Evolutionary conservation across 306 rosid genomes (phyloP).

Genomic region (Phaseolus lunatus): DNA sequence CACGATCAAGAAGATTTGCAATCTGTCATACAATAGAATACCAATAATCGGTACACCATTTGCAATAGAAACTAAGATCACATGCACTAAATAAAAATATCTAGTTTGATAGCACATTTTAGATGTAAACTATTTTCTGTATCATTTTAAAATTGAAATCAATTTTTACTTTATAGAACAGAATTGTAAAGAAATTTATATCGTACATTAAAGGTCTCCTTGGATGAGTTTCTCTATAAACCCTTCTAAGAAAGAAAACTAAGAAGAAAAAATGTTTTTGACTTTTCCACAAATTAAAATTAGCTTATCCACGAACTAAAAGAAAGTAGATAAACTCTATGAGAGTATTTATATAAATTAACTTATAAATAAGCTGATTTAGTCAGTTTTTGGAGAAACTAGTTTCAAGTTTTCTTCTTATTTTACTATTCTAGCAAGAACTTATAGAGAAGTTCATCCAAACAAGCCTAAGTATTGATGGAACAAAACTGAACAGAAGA

Average conservation of each 20-base stretch:
- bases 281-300: no score
- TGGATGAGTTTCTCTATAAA: no score
- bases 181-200: slow-evolving; percentile 8
- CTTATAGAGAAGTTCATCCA: no score
- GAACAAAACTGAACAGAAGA: slow-evolving; percentile 15
- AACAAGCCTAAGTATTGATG: background rate
- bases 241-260: no score
- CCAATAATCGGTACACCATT: slow-evolving; percentile 20
- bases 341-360: no score
- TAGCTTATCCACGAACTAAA: no score
- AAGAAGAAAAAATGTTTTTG: no score
- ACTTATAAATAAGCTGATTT: no score
- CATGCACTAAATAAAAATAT: slow-evolving; percentile 21
- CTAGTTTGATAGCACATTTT: slow-evolving; percentile 2
- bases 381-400: no score
- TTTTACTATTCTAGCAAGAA: no score
- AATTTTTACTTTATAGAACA: background rate
- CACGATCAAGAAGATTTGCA: slow-evolving; percentile 78
- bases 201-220: background rate
- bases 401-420: no score
- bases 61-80: slow-evolving; percentile 20
- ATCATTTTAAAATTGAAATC: background rate
- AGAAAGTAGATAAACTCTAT: no score
- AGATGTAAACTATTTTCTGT: background rate
- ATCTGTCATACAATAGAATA: slow-evolving; percentile 56